Percentiles rank a stretch among this genome's conserved stretches.
Evolutionary conservation across 306 rosid species (phyloP).

Genomic region (Phaseolus lunatus): DNA sequence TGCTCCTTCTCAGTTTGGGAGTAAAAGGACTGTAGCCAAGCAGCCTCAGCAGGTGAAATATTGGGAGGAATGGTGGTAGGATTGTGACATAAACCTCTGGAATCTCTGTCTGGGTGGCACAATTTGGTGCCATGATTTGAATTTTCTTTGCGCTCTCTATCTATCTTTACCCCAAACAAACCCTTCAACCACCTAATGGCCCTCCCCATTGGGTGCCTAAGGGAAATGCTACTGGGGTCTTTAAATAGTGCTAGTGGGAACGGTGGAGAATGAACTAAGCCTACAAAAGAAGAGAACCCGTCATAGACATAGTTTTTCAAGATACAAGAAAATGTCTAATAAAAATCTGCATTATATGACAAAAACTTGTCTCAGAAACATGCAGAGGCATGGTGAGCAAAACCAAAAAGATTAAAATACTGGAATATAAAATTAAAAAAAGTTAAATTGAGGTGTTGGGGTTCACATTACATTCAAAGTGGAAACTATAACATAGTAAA

Average conservation of each 20-base stretch:
- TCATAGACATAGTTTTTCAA: slow-evolving; percentile 22
- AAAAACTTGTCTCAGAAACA: slow-evolving; percentile 57
- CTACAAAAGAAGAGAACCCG: slow-evolving; percentile 25
- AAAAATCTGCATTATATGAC: slow-evolving; percentile 66
- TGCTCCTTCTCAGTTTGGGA: slow-evolving; percentile 76
- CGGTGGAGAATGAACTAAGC: slow-evolving; percentile 1
- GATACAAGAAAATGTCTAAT: slow-evolving; percentile 44
- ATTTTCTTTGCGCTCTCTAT: slow-evolving; percentile 54
- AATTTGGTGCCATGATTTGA: slow-evolving; percentile 48
- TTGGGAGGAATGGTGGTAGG: slow-evolving; percentile 83
- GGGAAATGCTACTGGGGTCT: not conserved
- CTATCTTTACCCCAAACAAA: slow-evolving; percentile 77
- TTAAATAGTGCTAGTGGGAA: slow-evolving; percentile 37
- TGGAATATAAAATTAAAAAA: not conserved
- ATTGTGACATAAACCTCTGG: slow-evolving; percentile 62
- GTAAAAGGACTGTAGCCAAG: slow-evolving; percentile 82
- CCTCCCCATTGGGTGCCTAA: slow-evolving; percentile 69
- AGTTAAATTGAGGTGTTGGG: slow-evolving; percentile 23
- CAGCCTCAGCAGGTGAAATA: slow-evolving; percentile 81
- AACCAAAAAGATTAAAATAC: slow-evolving; percentile 31
- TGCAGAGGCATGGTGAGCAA: slow-evolving; percentile 40
- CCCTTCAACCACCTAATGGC: slow-evolving; percentile 83
- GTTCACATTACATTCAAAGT: slow-evolving; percentile 11
- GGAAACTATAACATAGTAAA: not conserved
- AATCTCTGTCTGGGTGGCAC: slow-evolving; percentile 44